Evolutionary conservation across 345 rosid genomes (phyloP).

Genomic region (Euphorbia peplus): DNA sequence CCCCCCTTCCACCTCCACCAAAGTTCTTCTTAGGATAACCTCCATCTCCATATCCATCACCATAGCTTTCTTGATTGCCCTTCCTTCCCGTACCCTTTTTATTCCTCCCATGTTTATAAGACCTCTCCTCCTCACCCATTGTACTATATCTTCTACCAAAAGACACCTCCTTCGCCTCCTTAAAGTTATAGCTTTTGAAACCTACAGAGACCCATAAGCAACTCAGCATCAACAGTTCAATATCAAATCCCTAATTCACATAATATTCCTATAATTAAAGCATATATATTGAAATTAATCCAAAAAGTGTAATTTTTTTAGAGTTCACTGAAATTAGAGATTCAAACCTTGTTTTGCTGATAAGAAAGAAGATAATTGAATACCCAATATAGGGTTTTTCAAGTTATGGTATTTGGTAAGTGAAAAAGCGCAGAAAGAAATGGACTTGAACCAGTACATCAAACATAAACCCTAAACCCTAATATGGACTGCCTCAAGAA

Average conservation of each 20-base stretch:
- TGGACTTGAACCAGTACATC: not conserved
- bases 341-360: not conserved
- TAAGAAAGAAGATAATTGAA: not conserved
- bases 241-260: not conserved
- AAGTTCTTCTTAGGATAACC: constrained; percentile 35
- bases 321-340: not conserved
- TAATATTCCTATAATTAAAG: not conserved
- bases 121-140: constrained; percentile 51
- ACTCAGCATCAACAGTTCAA: not conserved
- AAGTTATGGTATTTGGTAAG: not conserved
- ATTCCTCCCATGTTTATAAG: constrained; percentile 39
- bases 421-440: not conserved
- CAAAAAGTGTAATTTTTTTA: no score
- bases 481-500: not conserved
- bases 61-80: constrained; percentile 41
- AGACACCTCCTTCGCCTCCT: constrained; percentile 27
- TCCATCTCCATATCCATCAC: constrained; percentile 45
- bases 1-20: constrained; percentile 28
- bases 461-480: constrained; percentile 16
- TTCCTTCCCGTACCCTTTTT: constrained; percentile 49
- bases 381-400: not conserved
- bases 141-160: constrained; percentile 32
- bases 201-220: constrained; percentile 53
- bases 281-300: no score
- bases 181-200: constrained; percentile 42